Base-by-base conservation (phyloP, 768 basidiomycete species). In the Podaxis mareebaensis region DNA sequence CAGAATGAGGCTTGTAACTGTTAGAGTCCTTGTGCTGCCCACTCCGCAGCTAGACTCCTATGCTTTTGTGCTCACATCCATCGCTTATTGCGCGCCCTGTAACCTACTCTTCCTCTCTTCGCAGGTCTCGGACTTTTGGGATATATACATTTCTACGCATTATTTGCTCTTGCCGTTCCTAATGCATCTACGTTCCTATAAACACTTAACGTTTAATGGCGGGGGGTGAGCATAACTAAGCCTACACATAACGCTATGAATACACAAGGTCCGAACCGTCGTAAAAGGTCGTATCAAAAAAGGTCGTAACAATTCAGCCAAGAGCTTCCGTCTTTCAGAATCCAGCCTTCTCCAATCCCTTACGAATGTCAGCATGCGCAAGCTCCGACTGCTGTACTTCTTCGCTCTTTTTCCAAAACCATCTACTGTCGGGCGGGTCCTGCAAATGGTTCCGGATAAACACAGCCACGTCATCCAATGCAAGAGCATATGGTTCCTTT, bases 1-100 rank as follows among this genome's bases (percentile, higher is more conserved):
- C 82, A 85, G 71, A 80, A 80, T 66, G 91, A 92, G 48, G 77
- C 79, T 60, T 95, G 92, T 79, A 93, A 92, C 72, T 95, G 92
- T 76, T 95, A 78, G 78, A 64, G 52, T 54, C 51, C 52, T 48
- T 52, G 17, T 39, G 22, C 49, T 11, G 12, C 20, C 24, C 49
- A 10, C 22, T 26, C 13, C 24, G 3, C 22, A 15, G 24, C 20
- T 39, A 40, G 39, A 44, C 52, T 17, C 52, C 51, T 30, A 12
- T 36, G n/a, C 12, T 28, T 39, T 51, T 26, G 24, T 58, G 38
- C 48, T 42, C n/a, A 58, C 53, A 55, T 60, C 30, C 55, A 44
- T 64, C 62, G 60, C 65, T 52, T 66, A 62, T 66, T 60, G 57
- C 57, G 69, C 66, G 60, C 56, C 59, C 67, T 67, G 71, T 72